A percentile compares a stretch with the other conserved stretches of the same genome.
Conservation (phyloP, 2,329 filamentous ascomycete species). For the Verticillium zaregamsianum region DNA sequence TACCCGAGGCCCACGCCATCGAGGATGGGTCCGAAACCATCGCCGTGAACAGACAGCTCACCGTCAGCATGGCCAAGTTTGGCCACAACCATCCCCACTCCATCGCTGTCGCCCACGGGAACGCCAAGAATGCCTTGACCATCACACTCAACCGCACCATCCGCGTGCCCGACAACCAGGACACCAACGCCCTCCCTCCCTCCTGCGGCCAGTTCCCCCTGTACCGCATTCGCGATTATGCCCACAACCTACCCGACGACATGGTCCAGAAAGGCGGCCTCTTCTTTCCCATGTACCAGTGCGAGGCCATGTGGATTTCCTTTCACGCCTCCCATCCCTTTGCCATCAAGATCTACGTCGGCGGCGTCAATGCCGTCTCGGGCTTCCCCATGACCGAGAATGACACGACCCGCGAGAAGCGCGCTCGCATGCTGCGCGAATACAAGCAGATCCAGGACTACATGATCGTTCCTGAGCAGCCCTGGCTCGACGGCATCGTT, state of each 20-base stretch:
- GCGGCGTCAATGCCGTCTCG: constrained; percentile 34
- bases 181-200: constrained; percentile 26
- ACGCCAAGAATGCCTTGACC: constrained; percentile 14
- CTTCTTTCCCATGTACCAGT: constrained; percentile 41
- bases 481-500: constrained; percentile 36
- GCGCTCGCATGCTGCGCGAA: constrained; percentile 5
- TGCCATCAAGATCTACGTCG: constrained; percentile 33
- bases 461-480: constrained; percentile 30
- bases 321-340: constrained; percentile 23
- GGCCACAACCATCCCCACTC: not conserved
- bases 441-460: constrained; percentile 21
- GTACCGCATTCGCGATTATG: constrained; percentile 27
- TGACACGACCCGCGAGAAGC: constrained; percentile 8
- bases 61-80: constrained; percentile 2
- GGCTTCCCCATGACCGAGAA: constrained; percentile 24
- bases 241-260: constrained; percentile 22
- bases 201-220: constrained; percentile 33
- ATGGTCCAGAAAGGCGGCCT: constrained; percentile 36
- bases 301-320: constrained; percentile 35
- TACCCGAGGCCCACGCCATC: constrained; percentile 6
- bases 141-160: constrained; percentile 36
- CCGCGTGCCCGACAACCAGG: constrained; percentile 34
- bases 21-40: constrained; percentile 1
- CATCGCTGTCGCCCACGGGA: constrained; percentile 7
- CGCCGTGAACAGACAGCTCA: constrained; percentile 4